Conservation (phyloP, 2,329 filamentous ascomycete genomes). For the Microsporum ferrugineum region DNA sequence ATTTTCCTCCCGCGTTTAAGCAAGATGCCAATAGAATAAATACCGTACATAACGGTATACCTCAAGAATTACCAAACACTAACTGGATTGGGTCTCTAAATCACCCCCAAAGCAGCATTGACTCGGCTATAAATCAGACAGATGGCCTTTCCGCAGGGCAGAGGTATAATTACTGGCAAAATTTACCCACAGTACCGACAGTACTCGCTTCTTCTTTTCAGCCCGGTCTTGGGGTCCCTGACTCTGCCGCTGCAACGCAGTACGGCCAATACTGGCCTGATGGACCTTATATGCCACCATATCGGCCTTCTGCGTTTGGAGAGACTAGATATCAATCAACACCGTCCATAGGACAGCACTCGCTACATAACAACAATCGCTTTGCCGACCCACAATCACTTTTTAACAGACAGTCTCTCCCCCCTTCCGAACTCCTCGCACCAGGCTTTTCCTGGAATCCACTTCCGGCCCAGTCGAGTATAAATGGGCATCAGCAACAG, state of each 20-base stretch:
- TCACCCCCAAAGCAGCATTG: constrained; percentile 43
- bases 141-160: constrained; percentile 33
- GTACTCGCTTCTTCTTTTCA: constrained; percentile 44
- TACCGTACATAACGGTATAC: constrained; percentile 15
- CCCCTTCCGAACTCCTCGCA: constrained; percentile 20
- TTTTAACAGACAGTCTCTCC: constrained; percentile 21
- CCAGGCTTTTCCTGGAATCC: constrained; percentile 25
- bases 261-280: constrained; percentile 55
- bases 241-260: constrained; percentile 45
- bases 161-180: constrained; percentile 30
- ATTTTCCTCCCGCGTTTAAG: constrained; percentile 32
- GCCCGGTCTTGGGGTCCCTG: constrained; percentile 46
- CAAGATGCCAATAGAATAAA: constrained; percentile 21
- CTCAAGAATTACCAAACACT: constrained; percentile 24
- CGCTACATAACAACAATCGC: constrained; percentile 16
- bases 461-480: constrained; percentile 15
- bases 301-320: constrained; percentile 47
- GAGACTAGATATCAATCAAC: constrained; percentile 34
- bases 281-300: constrained; percentile 48
- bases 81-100: constrained; percentile 36
- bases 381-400: constrained; percentile 23
- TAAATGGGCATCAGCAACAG: constrained; percentile 4
- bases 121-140: constrained; percentile 51
- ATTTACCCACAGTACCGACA: constrained; percentile 44
- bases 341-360: constrained; percentile 17